These are phyloP conservation scores for Leucocoprinus birnbaumii DNA, from an alignment of 768 basidiomycete species.

Conservation along the genomic window DNA sequence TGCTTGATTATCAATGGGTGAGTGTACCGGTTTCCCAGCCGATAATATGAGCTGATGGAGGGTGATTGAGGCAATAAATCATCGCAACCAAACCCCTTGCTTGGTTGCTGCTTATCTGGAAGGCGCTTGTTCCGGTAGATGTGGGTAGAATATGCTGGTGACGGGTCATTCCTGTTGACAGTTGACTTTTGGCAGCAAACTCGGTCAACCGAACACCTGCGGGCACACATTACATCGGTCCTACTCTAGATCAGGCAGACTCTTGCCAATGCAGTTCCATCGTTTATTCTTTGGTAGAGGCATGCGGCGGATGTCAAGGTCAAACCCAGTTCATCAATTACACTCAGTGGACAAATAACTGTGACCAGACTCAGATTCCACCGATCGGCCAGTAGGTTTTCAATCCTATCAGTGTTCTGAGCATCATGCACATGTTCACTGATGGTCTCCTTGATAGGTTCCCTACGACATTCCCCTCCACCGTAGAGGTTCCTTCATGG, in stretches of 20 bases:
- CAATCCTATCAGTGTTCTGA: background rate
- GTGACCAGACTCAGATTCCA: conserved; percentile 24
- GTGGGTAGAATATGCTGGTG: background rate
- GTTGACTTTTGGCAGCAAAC: conserved; percentile 26
- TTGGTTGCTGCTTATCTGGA: conserved; percentile 46
- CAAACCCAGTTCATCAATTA: conserved; percentile 33
- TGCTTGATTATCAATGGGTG: conserved; percentile 36
- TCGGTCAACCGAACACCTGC: conserved; percentile 35
- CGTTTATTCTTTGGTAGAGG: conserved; percentile 53
- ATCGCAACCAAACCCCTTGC: conserved; percentile 44
- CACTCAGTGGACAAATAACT: conserved; percentile 35
- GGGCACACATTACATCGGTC: conserved; percentile 39
- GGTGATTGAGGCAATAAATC: conserved; percentile 36
- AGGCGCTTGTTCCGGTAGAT: conserved; percentile 31
- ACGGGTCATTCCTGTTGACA: background rate
- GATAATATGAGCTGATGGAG: background rate
- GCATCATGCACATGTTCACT: background rate
- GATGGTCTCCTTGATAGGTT: conserved; percentile 37
- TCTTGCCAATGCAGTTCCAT: conserved; percentile 55
- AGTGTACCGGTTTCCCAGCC: background rate
- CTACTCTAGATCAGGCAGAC: conserved; percentile 29
- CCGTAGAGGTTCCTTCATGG: conserved; percentile 50
- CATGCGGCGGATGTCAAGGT: conserved; percentile 58
- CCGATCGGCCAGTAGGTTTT: conserved; percentile 9
- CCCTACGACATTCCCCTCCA: conserved; percentile 37